A percentile compares a stretch with the other conserved stretches of the same genome.
These are phyloP conservation scores for Sorghum bicolor DNA, from an alignment of 176 grass and related monocot species.

Conservation along the genomic window Sorghum_bicolor_NCBIv3 NC_012873.2:5081501-5082000, in stretches of 20 bases:
- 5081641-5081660: background rate
- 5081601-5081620: background rate
- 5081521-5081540: background rate
- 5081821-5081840: background rate
- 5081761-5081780: background rate
- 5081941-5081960: background rate
- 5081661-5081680: background rate
- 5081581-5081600: constrained; percentile 13
- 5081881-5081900: constrained; percentile 5
- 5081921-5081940: background rate
- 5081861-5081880: background rate
- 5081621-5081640: background rate
- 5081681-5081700: background rate
- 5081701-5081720: background rate
- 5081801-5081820: background rate
- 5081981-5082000: too few species aligned
- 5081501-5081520: background rate
- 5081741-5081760: background rate
- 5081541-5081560: too few species aligned
- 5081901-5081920: background rate
- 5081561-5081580: background rate
- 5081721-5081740: too few species aligned
- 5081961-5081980: too few species aligned
- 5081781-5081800: background rate
- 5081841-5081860: background rate